Base-by-base conservation (phyloP, 1,139 yeast genomes). In the Yamadazyma dushanensis region DNA sequence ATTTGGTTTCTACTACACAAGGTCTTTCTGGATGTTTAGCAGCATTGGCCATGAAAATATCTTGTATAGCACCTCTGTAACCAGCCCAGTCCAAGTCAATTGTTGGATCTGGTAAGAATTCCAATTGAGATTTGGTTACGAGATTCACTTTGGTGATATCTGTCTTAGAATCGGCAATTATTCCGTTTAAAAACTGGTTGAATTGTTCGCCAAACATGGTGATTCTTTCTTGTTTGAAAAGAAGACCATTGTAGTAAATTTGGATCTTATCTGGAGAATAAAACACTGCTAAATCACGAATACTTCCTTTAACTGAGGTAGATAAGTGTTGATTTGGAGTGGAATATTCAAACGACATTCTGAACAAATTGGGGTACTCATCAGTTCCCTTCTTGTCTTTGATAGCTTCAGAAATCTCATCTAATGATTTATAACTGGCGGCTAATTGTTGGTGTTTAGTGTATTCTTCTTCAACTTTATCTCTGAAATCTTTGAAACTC, bases 51-150 rank as follows among this genome's bases (percentile, higher is more conserved):
- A 83, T 80, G 61, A 92, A 92, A 32, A 92, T 90, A 51, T 92
- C 98, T 55, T 94, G 98, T 49, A 92, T 94, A 8, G 97, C 90
- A 32, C 99, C 98, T 47, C 94, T 76, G 61, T 80, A 92, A 14
- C 86, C 86, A 29, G 81, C 70, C 97, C 97, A 92, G 59, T 89
- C 95, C 47, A 92, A 73, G 52, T 90, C 84, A 9, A 67, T 61
- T 3, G 89, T 86, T 29, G 99, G 98, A 55, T 90, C 94, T 5
- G 98, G 98, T 39, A 94, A 70, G 3, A 71, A 60, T 3, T 17
- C 16, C 25, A 53, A 54, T 53, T 89, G 96, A 2, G 79, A 56
- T 9, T 63, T 54, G 2, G 97, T 88, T 39, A 88, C 66, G 47
- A 92, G 70, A 31, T 78, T 75, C 17, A 86, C 74, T 40, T 78